These are phyloP conservation scores for Carallia brachiata DNA, from an alignment of 345 rosid genomes.

Conservation along the genomic window DNA sequence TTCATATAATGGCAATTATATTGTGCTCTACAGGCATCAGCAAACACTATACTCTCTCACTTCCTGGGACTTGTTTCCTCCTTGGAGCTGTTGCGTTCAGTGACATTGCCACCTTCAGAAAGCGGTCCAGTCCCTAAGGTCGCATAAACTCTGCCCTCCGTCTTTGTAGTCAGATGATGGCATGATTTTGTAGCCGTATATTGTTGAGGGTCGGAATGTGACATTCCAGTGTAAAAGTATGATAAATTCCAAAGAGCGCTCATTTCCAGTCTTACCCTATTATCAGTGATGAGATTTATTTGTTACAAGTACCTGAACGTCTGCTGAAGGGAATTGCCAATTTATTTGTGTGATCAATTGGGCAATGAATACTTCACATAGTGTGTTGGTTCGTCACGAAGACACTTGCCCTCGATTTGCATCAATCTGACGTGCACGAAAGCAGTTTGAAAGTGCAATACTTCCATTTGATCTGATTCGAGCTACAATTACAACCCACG, in stretches of 20 bases:
- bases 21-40: conserved; percentile 63
- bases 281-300: neutral
- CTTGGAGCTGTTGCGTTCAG: conserved; percentile 85
- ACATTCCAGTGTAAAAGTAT: too few relatives aligned
- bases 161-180: conserved; percentile 3
- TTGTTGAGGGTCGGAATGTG: conserved; percentile 12
- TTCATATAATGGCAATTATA: neutral
- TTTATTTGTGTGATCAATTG: neutral
- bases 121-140: conserved; percentile 43
- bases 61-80: conserved; percentile 88
- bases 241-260: neutral
- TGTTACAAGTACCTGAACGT: neutral
- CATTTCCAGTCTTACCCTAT: neutral
- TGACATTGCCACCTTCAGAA: conserved; percentile 72
- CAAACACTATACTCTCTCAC: conserved; percentile 92
- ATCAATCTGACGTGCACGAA: too few relatives aligned
- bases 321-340: too few relatives aligned
- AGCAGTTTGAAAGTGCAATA: too few relatives aligned
- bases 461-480: too few relatives aligned
- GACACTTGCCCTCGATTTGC: neutral
- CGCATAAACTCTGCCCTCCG: conserved; percentile 35
- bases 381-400: neutral
- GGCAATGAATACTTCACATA: neutral
- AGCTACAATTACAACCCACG: too few relatives aligned
- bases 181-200: conserved; percentile 27